Conservation (phyloP, 495 filamentous ascomycete genomes). For the Tuber brumale region DNA sequence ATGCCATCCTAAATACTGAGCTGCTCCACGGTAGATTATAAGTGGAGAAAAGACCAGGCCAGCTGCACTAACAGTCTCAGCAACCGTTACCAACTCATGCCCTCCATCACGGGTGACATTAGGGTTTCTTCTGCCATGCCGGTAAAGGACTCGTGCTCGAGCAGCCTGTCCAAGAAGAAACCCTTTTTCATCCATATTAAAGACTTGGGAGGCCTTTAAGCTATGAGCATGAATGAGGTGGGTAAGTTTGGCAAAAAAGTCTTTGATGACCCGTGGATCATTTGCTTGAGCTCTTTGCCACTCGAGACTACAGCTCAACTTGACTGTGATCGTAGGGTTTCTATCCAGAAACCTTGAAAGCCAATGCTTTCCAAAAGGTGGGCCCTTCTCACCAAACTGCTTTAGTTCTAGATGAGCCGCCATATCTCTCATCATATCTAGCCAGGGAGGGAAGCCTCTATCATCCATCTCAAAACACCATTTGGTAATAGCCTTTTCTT, state of each 20-base stretch:
- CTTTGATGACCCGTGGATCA: background rate
- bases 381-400: background rate
- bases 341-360: conserved; percentile 9
- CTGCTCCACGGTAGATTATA: conserved; percentile 4
- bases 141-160: too few relatives aligned
- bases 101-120: too few relatives aligned
- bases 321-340: conserved; percentile 5
- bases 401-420: conserved; percentile 8
- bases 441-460: conserved; percentile 7
- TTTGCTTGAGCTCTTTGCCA: conserved; percentile 5
- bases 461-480: conserved; percentile 2
- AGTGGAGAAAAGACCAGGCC: background rate
- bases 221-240: background rate
- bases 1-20: conserved; percentile 12
- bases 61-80: too few relatives aligned
- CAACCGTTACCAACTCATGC: too few relatives aligned
- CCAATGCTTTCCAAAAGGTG: conserved; percentile 7
- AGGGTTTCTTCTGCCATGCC: too few relatives aligned
- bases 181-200: background rate
- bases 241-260: conserved; percentile 11
- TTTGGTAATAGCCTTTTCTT: background rate
- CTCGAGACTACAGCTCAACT: background rate
- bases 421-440: conserved; percentile 11
- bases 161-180: background rate
- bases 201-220: too few relatives aligned